Evolutionary conservation across 2,329 filamentous ascomycete species (phyloP), one percentile per base, ranked within the genome.

Genomic region (Colletotrichum shisoi): DNA sequence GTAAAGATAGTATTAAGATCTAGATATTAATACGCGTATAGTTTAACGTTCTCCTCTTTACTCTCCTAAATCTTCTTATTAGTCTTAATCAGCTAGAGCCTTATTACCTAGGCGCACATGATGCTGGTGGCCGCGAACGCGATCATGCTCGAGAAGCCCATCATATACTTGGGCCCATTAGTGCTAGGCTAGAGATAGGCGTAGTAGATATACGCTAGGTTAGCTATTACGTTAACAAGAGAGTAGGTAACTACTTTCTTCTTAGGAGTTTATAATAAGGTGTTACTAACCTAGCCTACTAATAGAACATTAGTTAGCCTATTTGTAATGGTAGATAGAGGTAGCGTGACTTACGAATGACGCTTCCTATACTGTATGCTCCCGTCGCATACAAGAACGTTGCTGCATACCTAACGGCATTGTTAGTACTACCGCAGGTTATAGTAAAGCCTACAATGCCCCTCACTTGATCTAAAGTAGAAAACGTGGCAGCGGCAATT

Each of bases 241-340:
- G 84, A 85, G 3, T 93, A 76, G 0, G 89, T 89, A 0, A 89
- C 80, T 1, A 80, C 80, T 64, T 89, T 86, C 78, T 93, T 93
- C 4, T 90, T 87, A 0, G 90, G 89, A 3, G 91, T 91, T n/a
- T 90, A 84, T 0, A 90, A 90, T 58, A 94, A 83, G 1, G 88
- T 90, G 74, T 91, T 92, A 53, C 85, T 87, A 70, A 94, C 92
- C 91, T 91, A 95, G 2, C 88, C 85, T 4, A 92, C 39, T 42
- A 4, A 17, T 4, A 27, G 24, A 5, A 42, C 13, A 42, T 17
- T 42, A 3, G 7, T 42, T 5, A 42, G 39, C 39, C 7, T 2
- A 6, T 3, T 42, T 42, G 17, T 1, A 0, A 15, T 7, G 5
- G 17, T 42, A 6, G 17, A 42, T 0, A 42, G 13, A 42, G 17